phyloP scores from a whole-genome alignment of 148 eudicot genomes.

The Bassia scoparia region DNA sequence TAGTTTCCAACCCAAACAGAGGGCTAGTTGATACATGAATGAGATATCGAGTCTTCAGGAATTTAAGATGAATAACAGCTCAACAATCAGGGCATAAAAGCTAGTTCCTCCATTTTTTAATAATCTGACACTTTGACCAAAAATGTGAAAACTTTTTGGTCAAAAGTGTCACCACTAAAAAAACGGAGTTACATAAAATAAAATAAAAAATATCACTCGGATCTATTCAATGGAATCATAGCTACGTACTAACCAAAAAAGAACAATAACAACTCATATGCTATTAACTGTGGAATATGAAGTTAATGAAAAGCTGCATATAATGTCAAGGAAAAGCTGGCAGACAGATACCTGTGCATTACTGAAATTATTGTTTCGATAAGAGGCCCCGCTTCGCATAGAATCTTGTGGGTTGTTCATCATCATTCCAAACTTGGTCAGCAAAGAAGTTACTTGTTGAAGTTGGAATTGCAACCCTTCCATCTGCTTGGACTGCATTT shows the following conservation, averaged over 20 bases:
- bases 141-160: no score
- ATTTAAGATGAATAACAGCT: neutral
- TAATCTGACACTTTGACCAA: no score
- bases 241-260: neutral
- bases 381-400: conserved; percentile 4
- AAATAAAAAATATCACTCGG: no score
- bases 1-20: neutral
- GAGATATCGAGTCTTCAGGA: neutral
- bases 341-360: conserved; percentile 23
- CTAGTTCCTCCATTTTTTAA: no score
- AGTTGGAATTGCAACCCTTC: conserved; percentile 32
- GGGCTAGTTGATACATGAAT: neutral
- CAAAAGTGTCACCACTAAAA: no score
- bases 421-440: conserved; percentile 30
- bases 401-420: conserved; percentile 26
- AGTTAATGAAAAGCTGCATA: neutral
- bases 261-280: neutral
- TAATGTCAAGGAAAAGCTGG: no score
- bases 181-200: no score
- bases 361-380: conserved; percentile 3
- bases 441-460: conserved; percentile 32
- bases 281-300: neutral
- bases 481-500: conserved; percentile 36
- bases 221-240: neutral
- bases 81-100: neutral